A percentile compares a stretch with the other conserved stretches of the same genome.
Conservation (phyloP, 2,329 filamentous ascomycete genomes). For the Colletotrichum higginsianum region DNA sequence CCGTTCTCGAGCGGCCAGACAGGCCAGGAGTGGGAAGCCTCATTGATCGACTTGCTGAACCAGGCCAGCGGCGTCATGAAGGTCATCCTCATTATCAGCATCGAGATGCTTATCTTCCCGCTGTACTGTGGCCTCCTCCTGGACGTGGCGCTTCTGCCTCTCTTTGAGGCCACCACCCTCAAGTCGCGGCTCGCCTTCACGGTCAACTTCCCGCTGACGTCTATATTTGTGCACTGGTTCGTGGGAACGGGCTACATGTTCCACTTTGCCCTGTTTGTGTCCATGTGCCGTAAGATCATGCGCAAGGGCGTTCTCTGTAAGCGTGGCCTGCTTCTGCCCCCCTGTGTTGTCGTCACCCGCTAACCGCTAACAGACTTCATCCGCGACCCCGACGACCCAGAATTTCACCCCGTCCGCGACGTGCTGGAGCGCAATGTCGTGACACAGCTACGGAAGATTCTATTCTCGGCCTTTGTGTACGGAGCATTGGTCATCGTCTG, state of each 20-base stretch:
- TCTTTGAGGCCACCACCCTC: slow-evolving; percentile 87
- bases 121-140: slow-evolving; percentile 94
- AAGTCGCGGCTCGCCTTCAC: slow-evolving; percentile 85
- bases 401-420: slow-evolving; percentile 97
- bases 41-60: slow-evolving; percentile 85
- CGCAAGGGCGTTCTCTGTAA: slow-evolving; percentile 91
- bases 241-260: slow-evolving; percentile 99
- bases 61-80: slow-evolving; percentile 98
- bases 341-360: slow-evolving; percentile 44
- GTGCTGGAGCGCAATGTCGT: slow-evolving; percentile 93
- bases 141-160: slow-evolving; percentile 87
- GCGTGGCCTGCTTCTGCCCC: slow-evolving; percentile 50
- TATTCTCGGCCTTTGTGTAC: slow-evolving; percentile 96
- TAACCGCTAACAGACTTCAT: slow-evolving; percentile 81
- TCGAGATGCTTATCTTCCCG: slow-evolving; percentile 98
- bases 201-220: slow-evolving; percentile 84
- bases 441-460: slow-evolving; percentile 94
- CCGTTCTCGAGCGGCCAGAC: slow-evolving; percentile 74
- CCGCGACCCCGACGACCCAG: slow-evolving; percentile 96
- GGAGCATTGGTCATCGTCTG: slow-evolving; percentile 93
- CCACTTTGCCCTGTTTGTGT: slow-evolving; percentile 97
- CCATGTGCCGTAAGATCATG: slow-evolving; percentile 99
- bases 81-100: slow-evolving; percentile 97
- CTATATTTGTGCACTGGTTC: slow-evolving; percentile 98
- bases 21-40: slow-evolving; percentile 78